These are phyloP conservation scores for Heliocybe sulcata DNA, from an alignment of 1,284 basidiomycete genomes.

Conservation along the genomic window DNA sequence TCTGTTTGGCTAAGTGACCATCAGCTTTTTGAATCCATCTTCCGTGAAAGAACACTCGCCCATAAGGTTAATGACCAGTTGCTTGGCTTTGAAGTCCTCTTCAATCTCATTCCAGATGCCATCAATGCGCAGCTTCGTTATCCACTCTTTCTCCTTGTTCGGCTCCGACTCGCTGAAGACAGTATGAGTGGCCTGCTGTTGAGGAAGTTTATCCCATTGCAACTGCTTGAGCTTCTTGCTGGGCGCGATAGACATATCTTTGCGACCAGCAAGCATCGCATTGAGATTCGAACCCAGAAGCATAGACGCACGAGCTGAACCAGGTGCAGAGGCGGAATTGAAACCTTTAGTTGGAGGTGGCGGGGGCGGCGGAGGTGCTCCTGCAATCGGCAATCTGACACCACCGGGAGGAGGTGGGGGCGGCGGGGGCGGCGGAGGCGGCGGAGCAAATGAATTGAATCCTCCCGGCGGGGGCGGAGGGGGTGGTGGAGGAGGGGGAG, in stretches of 20 bases:
- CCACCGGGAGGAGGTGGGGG: conserved; percentile 19
- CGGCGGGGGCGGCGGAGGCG: conserved; percentile 24
- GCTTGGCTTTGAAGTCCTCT: conserved; percentile 96
- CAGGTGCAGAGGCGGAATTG: conserved; percentile 37
- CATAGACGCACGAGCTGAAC: conserved; percentile 52
- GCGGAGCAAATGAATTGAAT: conserved; percentile 14
- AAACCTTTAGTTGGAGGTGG: conserved; percentile 21
- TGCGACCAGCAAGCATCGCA: conserved; percentile 56
- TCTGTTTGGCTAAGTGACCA: conserved; percentile 56
- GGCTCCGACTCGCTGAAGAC: conserved; percentile 74
- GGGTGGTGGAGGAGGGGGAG: conserved; percentile 17
- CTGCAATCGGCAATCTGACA: conserved; percentile 1
- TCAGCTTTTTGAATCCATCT: background rate
- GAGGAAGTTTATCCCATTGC: conserved; percentile 96
- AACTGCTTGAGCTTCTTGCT: conserved; percentile 95
- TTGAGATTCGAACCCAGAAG: conserved; percentile 51
- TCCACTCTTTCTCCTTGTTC: conserved; percentile 68
- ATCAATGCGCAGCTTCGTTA: conserved; percentile 73
- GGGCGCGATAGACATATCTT: conserved; percentile 83
- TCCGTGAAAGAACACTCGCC: conserved; percentile 32
- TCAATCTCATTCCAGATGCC: conserved; percentile 97
- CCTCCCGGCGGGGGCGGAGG: conserved; percentile 17
- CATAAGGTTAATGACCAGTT: conserved; percentile 80
- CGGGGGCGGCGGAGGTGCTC: conserved; percentile 24
- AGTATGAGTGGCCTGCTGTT: conserved; percentile 77